Evolutionary conservation across 345 rosid species (phyloP).

Genomic region (Corymbia maculata): DNA sequence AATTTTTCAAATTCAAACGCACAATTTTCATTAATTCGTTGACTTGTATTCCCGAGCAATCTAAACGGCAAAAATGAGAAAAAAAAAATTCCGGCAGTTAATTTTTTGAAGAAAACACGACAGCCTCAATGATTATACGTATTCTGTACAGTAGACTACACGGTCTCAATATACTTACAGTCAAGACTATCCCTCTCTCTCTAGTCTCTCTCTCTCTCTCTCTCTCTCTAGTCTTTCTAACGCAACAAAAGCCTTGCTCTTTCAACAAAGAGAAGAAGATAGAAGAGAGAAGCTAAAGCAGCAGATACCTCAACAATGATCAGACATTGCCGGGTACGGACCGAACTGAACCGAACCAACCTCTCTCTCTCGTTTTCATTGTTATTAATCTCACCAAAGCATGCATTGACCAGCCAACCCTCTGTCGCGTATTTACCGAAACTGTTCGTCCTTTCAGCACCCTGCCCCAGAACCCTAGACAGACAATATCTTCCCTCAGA

Average conservation of each 20-base stretch:
- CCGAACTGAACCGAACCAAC: background rate
- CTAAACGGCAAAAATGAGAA: background rate
- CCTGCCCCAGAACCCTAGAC: too few species aligned
- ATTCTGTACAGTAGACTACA: background rate
- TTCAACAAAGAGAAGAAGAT: background rate
- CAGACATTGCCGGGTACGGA: background rate
- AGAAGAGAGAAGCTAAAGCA: background rate
- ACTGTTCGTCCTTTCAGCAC: too few species aligned
- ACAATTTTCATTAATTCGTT: background rate
- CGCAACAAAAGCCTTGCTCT: background rate
- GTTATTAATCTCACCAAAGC: too few species aligned
- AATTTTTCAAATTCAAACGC: too few species aligned
- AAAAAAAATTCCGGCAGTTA: background rate
- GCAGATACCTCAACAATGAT: background rate
- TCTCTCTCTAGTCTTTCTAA: background rate
- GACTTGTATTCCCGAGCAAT: rapidly evolving
- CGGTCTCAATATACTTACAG: background rate
- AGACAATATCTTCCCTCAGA: too few species aligned
- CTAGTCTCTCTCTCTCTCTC: background rate
- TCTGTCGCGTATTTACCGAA: too few species aligned
- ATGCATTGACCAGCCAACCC: too few species aligned
- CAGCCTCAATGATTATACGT: background rate
- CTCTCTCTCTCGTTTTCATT: background rate
- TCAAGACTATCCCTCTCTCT: background rate
- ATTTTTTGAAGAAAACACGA: background rate